Conservation (phyloP, 2,329 filamentous ascomycete species). For the Colletotrichum tamarilloi region DNA sequence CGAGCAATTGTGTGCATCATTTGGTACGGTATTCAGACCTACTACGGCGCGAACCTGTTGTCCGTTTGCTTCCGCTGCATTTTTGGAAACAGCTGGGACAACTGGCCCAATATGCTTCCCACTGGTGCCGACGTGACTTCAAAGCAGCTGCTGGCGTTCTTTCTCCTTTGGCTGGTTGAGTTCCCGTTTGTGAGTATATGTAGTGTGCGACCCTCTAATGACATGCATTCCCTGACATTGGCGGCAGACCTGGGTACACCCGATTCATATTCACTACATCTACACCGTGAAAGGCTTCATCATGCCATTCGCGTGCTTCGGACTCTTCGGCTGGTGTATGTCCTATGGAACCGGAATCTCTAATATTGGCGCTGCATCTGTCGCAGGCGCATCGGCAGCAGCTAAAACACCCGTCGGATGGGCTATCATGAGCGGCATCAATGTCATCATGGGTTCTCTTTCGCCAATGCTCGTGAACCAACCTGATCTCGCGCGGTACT, state of each 20-base stretch:
- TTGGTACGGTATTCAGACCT: constrained; percentile 42
- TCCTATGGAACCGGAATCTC: constrained; percentile 40
- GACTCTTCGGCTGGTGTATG: constrained; percentile 49
- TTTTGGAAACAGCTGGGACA: constrained; percentile 46
- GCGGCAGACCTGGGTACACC: constrained; percentile 45
- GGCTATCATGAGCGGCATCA: constrained; percentile 51
- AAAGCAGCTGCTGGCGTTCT: constrained; percentile 48
- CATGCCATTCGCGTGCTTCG: constrained; percentile 49
- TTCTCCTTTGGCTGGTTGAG: constrained; percentile 51
- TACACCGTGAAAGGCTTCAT: constrained; percentile 49
- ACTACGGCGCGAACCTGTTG: constrained; percentile 40
- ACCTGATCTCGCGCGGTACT: constrained; percentile 50
- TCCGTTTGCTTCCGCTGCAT: constrained; percentile 44
- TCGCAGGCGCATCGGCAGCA: constrained; percentile 40
- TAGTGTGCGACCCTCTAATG: background rate
- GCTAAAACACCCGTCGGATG: constrained; percentile 46
- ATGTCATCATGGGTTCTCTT: constrained; percentile 49
- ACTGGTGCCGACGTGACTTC: constrained; percentile 46
- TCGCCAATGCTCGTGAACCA: constrained; percentile 49
- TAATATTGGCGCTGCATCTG: constrained; percentile 41
- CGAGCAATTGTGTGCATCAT: constrained; percentile 46
- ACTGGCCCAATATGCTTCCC: constrained; percentile 46
- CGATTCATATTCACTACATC: constrained; percentile 47
- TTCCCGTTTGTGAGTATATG: constrained; percentile 47
- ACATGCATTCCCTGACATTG: background rate